Conservation (phyloP, 2,329 filamentous ascomycete species). For the Neofusicoccum kwambonambiense region DNA sequence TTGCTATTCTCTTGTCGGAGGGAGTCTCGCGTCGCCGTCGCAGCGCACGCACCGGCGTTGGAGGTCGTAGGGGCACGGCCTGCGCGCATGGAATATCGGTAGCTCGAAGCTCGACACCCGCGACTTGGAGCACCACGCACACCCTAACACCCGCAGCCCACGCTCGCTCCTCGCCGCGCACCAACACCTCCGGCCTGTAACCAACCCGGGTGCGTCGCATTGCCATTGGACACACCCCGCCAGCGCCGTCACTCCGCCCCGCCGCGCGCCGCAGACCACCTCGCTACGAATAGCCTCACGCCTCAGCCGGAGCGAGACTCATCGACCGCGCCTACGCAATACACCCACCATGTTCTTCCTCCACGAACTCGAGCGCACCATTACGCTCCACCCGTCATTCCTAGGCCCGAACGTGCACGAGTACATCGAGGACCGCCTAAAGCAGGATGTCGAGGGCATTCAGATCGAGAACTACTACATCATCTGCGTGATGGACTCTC, state of each 20-base stretch:
- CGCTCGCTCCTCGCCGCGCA: not conserved
- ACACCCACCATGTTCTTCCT: constrained; percentile 85
- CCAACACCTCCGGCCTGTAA: not conserved
- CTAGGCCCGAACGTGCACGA: constrained; percentile 93
- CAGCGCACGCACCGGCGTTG: not conserved
- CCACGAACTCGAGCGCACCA: constrained; percentile 90
- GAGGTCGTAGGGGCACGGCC: not conserved
- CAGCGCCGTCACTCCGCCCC: not conserved
- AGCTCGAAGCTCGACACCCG: not conserved
- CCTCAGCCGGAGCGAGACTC: not conserved
- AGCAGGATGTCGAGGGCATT: constrained; percentile 91
- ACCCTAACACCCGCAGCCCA: not conserved
- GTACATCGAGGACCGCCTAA: constrained; percentile 82
- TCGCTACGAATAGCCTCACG: not conserved
- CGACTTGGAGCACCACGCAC: not conserved
- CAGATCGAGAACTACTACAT: constrained; percentile 97
- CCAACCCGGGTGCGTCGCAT: not conserved
- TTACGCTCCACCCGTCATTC: constrained; percentile 94
- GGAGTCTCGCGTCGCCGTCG: not conserved
- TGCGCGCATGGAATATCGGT: constrained; percentile 6
- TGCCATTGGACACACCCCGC: not conserved
- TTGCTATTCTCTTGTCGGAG: not conserved
- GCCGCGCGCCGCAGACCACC: not conserved
- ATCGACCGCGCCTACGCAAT: constrained; percentile 7
- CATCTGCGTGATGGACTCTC: constrained; percentile 95